Base-by-base conservation (phyloP, 306 rosid species). In the Arachis stenosperma region DNA sequence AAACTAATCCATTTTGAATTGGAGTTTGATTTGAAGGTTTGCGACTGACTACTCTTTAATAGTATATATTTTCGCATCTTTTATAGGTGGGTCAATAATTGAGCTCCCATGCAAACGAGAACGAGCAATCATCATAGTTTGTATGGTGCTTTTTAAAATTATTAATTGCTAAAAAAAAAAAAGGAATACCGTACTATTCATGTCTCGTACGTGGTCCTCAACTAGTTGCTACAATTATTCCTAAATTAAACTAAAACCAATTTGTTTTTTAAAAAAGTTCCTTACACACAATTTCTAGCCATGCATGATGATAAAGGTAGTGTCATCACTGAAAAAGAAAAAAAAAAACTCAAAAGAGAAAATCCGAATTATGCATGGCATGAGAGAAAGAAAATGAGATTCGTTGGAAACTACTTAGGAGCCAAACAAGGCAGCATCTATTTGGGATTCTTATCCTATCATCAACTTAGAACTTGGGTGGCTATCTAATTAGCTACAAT, bases 361-460 rank as follows among this genome's bases (percentile, higher is more conserved):
- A 14, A 5, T 15, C 59, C 59, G 9, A 53, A 33, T 59, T 59
- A 9, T 42, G 58, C 41, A 73, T 73, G 69, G 12, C 12, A 37
- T 61, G 69, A 51, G 39, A 50, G 3, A 4, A 15, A 61, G 0
- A 62, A 73, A 73, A 40, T 41, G 29, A 73, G 65, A 62, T 48
- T 72, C 69, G 29, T 61, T 5, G 9, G 14, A 61, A 61, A 73
- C 61, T 50, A 30, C 2, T 44, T 58, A 29, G 36, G n/a, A 58
- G 67, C 57, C 67, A 29, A 57, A 58, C 12, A 59, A 71, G 43
- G 3, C 2, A 13, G 11, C 59, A 71, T 44, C 12, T 46, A 11
- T 15, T n/a, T 71, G 47, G 47, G 37, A 47, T 5, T 3, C 37
- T 72, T 48, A 72, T 72, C 62, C 61, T 59, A 5, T 58, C 11